A percentile compares a stretch with the other conserved stretches of the same genome.
Evolutionary conservation across 2,329 filamentous ascomycete genomes (phyloP).

Genomic region (Neonectria magnoliae): DNA sequence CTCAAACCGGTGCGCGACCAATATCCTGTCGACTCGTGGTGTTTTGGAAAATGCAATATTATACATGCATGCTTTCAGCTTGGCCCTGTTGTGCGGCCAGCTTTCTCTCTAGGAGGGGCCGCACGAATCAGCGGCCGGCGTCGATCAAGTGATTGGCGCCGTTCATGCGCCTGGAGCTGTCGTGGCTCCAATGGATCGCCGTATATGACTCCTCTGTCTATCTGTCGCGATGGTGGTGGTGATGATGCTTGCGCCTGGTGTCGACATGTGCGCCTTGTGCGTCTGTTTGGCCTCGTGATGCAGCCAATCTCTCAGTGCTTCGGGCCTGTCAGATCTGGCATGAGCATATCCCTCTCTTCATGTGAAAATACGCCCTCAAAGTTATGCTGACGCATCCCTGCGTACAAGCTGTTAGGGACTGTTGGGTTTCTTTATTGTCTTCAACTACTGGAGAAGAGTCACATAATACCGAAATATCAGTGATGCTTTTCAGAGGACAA

Average conservation of each 20-base stretch:
- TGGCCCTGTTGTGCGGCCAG: constrained; percentile 11
- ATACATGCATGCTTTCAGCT: constrained; percentile 22
- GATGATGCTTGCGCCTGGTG: constrained; percentile 23
- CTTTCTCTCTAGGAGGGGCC: constrained; percentile 13
- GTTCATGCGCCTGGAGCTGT: constrained; percentile 35
- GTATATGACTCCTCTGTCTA: neutral
- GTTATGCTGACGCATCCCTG: no score
- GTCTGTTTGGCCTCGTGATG: constrained; percentile 20
- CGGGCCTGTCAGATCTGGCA: constrained; percentile 7
- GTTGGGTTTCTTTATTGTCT: no score
- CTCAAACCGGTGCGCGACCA: constrained; percentile 11
- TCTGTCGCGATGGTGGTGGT: neutral
- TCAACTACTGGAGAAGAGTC: no score
- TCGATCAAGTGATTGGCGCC: constrained; percentile 33
- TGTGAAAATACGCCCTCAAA: no score
- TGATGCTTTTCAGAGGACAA: neutral
- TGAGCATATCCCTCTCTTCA: neutral
- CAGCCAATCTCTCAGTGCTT: neutral
- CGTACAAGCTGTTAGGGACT: no score
- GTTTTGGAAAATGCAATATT: constrained; percentile 19
- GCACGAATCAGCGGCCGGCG: constrained; percentile 15
- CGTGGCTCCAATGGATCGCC: constrained; percentile 39
- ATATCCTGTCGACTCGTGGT: constrained; percentile 21
- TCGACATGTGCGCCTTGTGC: constrained; percentile 31
- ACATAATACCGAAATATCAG: neutral